Evolutionary conservation across 177 flowering plant genomes (phyloP).

Genomic region (Vitis hybrid): DNA sequence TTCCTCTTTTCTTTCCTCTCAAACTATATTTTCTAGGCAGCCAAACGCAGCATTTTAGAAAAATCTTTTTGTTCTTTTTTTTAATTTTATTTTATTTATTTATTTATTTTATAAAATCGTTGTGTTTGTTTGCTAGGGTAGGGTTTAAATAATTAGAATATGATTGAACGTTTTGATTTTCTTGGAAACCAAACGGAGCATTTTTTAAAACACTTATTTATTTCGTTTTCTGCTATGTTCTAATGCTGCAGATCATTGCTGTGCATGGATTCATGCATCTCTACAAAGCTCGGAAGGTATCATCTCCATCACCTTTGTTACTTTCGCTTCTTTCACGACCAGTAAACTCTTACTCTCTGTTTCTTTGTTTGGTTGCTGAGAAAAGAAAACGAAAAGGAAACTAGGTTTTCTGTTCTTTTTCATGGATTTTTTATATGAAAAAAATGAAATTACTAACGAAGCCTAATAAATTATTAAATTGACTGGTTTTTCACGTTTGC

Average conservation of each 20-base stretch:
- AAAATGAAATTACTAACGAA: too few relatives aligned
- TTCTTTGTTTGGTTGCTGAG: slow-evolving; percentile 5
- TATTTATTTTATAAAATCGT: background rate
- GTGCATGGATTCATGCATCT: slow-evolving; percentile 30
- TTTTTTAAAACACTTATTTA: background rate
- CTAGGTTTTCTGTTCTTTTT: too few relatives aligned
- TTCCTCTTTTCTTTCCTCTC: background rate
- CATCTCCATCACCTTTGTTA: background rate
- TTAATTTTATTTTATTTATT: background rate
- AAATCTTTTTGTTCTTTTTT: too few relatives aligned
- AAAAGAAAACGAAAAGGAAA: background rate
- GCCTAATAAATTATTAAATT: background rate
- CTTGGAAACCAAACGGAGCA: too few relatives aligned
- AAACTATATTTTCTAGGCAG: too few relatives aligned
- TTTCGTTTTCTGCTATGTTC: background rate
- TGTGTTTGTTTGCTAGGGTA: too few relatives aligned
- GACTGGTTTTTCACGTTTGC: background rate
- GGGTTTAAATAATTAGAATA: too few relatives aligned
- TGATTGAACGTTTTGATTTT: too few relatives aligned
- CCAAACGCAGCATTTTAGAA: too few relatives aligned
- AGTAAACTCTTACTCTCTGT: background rate
- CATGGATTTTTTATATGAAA: too few relatives aligned
- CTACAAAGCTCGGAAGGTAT: background rate
- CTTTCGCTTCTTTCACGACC: background rate
- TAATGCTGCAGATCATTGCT: slow-evolving; percentile 21